Percentiles rank a stretch among this genome's conserved stretches.
Evolutionary conservation across 1,284 basidiomycete genomes (phyloP).

Genomic region (Polyporus tsugae): DNA sequence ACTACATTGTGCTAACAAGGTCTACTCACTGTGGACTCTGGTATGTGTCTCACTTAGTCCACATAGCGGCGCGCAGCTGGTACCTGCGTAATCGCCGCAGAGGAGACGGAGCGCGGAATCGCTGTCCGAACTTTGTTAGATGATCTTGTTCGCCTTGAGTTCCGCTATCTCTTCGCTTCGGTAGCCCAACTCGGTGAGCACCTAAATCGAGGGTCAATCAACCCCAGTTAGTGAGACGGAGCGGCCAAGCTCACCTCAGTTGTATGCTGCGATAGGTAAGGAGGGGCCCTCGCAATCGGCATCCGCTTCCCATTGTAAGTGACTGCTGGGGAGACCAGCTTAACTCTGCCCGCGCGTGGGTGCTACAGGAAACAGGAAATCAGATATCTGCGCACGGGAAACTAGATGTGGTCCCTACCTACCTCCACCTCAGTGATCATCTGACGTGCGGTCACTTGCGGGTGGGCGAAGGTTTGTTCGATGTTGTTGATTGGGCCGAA

Average conservation of each 20-base stretch:
- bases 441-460: slow-evolving; percentile 78
- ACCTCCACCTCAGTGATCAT: slow-evolving; percentile 72
- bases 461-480: slow-evolving; percentile 89
- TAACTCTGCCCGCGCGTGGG: slow-evolving; percentile 74
- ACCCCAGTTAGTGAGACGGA: slow-evolving; percentile 1
- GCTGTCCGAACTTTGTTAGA: slow-evolving; percentile 47
- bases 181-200: slow-evolving; percentile 78
- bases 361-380: slow-evolving; percentile 35
- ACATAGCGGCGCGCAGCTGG: background rate
- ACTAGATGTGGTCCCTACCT: slow-evolving; percentile 39
- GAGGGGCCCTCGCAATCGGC: slow-evolving; percentile 79
- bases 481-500: slow-evolving; percentile 96
- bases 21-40: slow-evolving; percentile 5
- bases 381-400: slow-evolving; percentile 5
- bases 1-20: background rate
- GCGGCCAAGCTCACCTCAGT: slow-evolving; percentile 59
- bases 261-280: slow-evolving; percentile 88
- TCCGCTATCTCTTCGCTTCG: slow-evolving; percentile 58
- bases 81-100: background rate
- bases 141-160: slow-evolving; percentile 60
- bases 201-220: slow-evolving; percentile 48
- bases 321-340: slow-evolving; percentile 88
- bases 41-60: background rate
- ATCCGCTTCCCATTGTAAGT: slow-evolving; percentile 87
- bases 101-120: background rate